Percentiles rank a stretch among this genome's conserved stretches.
These are phyloP conservation scores for Solanum etuberosum DNA, from an alignment of 257 asterid species.

Conservation along the genomic window DNA sequence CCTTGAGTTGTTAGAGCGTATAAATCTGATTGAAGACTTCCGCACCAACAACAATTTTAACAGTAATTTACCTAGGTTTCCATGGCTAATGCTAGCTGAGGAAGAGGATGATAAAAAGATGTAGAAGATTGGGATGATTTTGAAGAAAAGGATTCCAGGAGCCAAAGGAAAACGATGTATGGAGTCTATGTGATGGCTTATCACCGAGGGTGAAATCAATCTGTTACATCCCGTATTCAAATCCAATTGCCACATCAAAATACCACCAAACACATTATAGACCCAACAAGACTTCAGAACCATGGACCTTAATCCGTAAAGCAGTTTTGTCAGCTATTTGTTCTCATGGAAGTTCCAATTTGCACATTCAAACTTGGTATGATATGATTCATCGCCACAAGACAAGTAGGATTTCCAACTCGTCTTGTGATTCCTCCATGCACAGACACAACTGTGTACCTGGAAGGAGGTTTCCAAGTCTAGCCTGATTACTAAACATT, in stretches of 20 bases:
- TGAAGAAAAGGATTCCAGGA: neutral
- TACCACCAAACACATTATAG: neutral
- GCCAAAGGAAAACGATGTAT: neutral
- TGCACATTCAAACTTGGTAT: no score
- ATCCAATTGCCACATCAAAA: neutral
- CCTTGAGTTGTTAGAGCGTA: no score
- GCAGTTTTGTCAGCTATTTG: neutral
- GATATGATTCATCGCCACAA: neutral
- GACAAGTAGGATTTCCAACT: constrained; percentile 20
- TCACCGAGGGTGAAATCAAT: neutral
- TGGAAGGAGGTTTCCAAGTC: constrained; percentile 12
- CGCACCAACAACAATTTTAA: neutral
- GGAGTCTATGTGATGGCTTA: neutral
- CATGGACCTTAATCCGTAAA: neutral
- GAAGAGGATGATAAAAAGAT: neutral
- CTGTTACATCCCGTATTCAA: neutral
- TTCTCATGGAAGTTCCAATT: neutral
- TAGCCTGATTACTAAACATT: constrained; percentile 1
- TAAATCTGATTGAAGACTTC: neutral
- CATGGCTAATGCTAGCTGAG: neutral
- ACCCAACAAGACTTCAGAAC: neutral
- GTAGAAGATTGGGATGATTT: neutral
- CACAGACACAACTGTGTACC: constrained; percentile 66
- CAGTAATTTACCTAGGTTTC: neutral
- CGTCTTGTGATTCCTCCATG: constrained; percentile 69